Base-by-base conservation (phyloP, 1,284 basidiomycete genomes). In the Rhodotorula sp. region DNA sequence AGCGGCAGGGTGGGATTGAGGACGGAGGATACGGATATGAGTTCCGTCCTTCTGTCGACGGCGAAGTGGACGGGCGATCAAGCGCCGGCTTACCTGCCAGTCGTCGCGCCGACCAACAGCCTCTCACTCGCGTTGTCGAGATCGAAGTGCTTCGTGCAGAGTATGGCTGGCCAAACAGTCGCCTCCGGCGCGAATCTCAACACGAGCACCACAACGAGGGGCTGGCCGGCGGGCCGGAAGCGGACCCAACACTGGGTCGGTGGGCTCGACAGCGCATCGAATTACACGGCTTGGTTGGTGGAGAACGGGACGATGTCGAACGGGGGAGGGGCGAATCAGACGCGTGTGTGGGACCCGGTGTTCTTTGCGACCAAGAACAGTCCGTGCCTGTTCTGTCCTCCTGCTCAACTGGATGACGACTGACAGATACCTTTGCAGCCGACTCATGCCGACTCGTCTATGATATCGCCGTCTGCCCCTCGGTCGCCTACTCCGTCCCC, bases 401-500 rank as follows among this genome's bases (percentile, higher is more conserved):
- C 68, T 69, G 48, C 13, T 68, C 6, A 2, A 6, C 11, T 11
- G 67, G 2, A 0, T 26, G 37, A 44, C 30, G 11, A 76, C 26
- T 75, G 76, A 46, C 76, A 76, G 0, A 67, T 34, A 10, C 34
- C 2, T 2, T 22, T 10, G 34, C 31, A 40, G 46, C 65, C 78
- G 62, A 76, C 74, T 71, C 80, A 31, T 82, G 81, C 68, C 76
- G 80, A 24, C 76, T 82, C 10, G 67, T 82, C 5, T 77, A 76
- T 65, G 76, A 79, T 59, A 69, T 81, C 22, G 70, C 76, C 7
- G 80, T 81, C 64, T 82, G 81, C 66, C 81, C 81, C 2, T 68
- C 76, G 11, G 76, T 82, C 31, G 81, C 81, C 18, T 82, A 82
- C 67, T 75, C 81, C n/a, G 79, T 81, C 46, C 81, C 81, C 0